Percentiles rank a stretch among this genome's conserved stretches.
Conservation (phyloP, 345 rosid genomes). For the Luvunga scandens region DNA sequence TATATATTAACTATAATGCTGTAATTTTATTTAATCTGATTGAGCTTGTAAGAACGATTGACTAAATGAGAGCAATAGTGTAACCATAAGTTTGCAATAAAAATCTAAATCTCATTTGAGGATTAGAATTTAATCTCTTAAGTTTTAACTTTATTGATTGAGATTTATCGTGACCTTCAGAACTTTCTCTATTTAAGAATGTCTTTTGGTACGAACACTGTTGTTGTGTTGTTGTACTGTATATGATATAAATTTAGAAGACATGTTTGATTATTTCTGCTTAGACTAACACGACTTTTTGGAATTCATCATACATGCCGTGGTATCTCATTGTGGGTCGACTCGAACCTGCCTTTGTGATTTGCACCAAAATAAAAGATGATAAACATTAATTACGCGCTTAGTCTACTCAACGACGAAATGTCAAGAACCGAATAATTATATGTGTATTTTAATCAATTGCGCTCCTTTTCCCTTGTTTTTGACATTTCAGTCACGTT, state of each 20-base stretch:
- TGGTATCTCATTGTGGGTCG: too few species aligned
- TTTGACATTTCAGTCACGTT: neutral
- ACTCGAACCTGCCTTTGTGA: neutral
- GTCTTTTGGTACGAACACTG: neutral
- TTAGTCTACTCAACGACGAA: neutral
- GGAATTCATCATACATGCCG: neutral
- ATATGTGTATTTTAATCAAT: too few species aligned
- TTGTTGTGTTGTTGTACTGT: too few species aligned
- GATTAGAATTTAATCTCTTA: too few species aligned
- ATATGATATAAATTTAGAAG: neutral
- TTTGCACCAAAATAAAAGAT: neutral
- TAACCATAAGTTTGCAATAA: too few species aligned
- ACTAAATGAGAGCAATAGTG: neutral
- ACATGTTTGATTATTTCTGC: neutral
- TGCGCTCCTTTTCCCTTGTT: too few species aligned
- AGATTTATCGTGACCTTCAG: neutral
- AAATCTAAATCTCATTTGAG: too few species aligned
- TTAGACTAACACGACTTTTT: too few species aligned
- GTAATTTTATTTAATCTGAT: neutral
- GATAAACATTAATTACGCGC: neutral
- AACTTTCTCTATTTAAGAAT: neutral
- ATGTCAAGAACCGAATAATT: too few species aligned
- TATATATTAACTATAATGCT: too few species aligned
- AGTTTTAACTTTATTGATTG: neutral
- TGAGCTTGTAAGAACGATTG: neutral